Evolutionary conservation across 176 grass and related monocot genomes (phyloP), one percentile per base, ranked within the genome.

Genomic region (Juncus effusus): DNA sequence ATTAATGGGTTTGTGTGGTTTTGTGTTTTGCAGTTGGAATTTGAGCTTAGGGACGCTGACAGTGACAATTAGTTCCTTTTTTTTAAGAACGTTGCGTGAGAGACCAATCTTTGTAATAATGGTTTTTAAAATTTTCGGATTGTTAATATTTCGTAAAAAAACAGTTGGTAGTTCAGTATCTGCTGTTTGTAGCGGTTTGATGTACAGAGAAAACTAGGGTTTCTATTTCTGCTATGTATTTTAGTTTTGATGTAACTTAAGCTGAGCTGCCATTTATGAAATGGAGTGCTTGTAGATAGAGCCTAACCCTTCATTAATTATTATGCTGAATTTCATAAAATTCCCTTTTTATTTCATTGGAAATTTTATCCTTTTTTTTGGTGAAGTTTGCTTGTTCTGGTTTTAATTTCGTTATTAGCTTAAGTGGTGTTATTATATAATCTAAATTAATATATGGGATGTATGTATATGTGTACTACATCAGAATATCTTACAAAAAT

Each of bases 1-100:
- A 28, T 28, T 28, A 28, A 28, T 28, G 19, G 1, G 19, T 28
- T 28, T 28, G 19, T 28, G 19, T 28, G 19, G 19, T 52, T 51
- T 40, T 74, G 2, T 77, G 13, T 70, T 60, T 38, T 64, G 47
- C 85, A 95, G 90, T 36, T 83, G 60, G 85, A 89, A 76, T 95
- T 86, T 78, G 42, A 71, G 62, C 50, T 13, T 62, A 69, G 68
- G 36, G 78, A 49, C 50, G 51, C 19, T 55, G 40, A 71, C 40
- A 54, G 52, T 47, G 58, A 14, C 19, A 78, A 47, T 49, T 47
- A 47, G 44, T 47, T 6, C 19, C 19, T 47, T 47, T 5, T 47
- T 47, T 47, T 47, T 5, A 47, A 47, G 44, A 9, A 9, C 44
- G 1, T 28, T 28, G 19, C 19, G 19, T 28, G 19, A 28, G 19